Evolutionary conservation across 257 asterid genomes (phyloP).

Genomic region (Nicotiana otophora): DNA sequence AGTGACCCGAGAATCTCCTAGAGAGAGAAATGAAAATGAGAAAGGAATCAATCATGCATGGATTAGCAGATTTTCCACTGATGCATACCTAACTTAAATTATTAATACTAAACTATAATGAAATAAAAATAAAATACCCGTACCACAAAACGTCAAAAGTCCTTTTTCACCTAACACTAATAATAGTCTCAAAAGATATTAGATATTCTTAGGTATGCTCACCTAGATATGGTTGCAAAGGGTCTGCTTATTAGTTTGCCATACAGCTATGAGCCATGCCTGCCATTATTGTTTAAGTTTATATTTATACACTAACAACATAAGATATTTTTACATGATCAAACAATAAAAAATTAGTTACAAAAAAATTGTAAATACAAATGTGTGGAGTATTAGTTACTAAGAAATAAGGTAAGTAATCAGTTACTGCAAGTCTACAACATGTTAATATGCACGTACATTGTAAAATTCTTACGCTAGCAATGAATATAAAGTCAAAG

Average conservation of each 20-base stretch:
- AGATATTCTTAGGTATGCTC: conserved; percentile 3
- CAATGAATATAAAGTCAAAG: no score
- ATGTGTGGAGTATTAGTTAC: neutral
- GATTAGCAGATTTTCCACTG: neutral
- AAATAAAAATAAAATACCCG: neutral
- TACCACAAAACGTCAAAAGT: neutral
- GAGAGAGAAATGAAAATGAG: no score
- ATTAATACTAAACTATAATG: neutral
- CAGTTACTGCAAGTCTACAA: no score
- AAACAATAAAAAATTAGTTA: no score
- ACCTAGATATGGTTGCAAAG: no score
- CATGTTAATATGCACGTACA: no score
- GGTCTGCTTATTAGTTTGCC: neutral
- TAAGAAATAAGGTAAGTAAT: neutral
- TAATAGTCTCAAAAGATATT: neutral
- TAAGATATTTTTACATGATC: neutral
- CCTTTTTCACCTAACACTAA: neutral
- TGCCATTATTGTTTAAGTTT: no score
- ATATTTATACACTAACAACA: neutral
- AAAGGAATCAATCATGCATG: no score
- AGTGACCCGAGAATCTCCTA: no score
- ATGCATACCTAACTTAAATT: neutral
- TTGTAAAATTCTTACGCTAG: no score
- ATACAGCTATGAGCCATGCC: conserved; percentile 33
- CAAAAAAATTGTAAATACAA: no score